Evolutionary conservation across 805 yeast species (phyloP), one percentile per base, ranked within the genome.

Genomic region (Kodamaea restingae): DNA sequence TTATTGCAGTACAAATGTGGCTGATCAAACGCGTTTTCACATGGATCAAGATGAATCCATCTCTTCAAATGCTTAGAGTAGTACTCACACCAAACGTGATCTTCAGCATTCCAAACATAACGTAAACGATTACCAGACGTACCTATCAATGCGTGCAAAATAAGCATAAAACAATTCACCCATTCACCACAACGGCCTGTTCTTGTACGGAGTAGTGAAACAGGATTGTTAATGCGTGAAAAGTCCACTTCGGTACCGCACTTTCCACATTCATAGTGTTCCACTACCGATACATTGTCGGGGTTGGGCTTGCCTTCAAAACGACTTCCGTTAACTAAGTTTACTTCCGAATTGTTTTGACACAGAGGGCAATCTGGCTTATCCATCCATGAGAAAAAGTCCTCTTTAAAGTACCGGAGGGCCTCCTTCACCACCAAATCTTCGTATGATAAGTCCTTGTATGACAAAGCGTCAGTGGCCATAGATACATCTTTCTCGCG

Each of bases 11-110:
- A 90, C 11, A 88, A 63, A 15, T 67, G 56, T 0, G 97, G 97
- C 44, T 86, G 77, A 58, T 91, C 95, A 61, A 71, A 88, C 0
- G 90, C 80, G 35, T 78, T 81, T 50, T 90, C 98, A 57, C 98
- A 91, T 7, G 87, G 76, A 52, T 90, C 98, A 12, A 85, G 65
- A 58, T 91, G 98, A 14, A 90, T 70, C 97, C 98, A 91, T 39
- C 88, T 61, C 32, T 71, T 59, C 46, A 76, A 65, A 15, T 62
- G 52, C 0, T 51, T 57, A 1, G 95, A 84, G 56, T 78, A 90
- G 50, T 84, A 82, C 54, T 91, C 98, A 51, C 95, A 84, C 98
- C 98, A 91, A 1, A 87, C 97, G 57, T 91, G 98, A 56, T 91
- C 98, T 56, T 91, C 98, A 6, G 75, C 66, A 57, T 88, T 88